Evolutionary conservation across 345 rosid genomes (phyloP), one percentile per base, ranked within the genome.

Genomic region (Populus deltoides): DNA sequence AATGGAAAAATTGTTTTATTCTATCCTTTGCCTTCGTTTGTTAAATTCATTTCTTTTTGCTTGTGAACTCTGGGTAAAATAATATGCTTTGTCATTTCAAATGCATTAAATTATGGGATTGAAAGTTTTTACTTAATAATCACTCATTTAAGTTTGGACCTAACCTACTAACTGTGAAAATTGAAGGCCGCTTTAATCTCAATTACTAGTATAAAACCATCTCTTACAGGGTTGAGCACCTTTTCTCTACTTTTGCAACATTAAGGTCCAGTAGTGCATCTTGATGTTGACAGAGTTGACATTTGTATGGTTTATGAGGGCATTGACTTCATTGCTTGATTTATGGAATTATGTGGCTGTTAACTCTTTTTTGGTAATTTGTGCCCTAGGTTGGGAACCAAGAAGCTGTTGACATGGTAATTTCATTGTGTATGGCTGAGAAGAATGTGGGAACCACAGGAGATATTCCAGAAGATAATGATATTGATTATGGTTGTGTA

Each of bases 321-420:
- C 31, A 20, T 59, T 38, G 36, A 27, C 4, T 65, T 17, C 24
- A 62, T 62, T 75, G 2, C 38, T 25, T 76, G 16, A 20, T 38
- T 68, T 72, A 47, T 47, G 51, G 1, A 12, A 47, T 47, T 47
- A 41, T 10, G 45, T 41, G 72, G 61, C 45, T 76, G 55, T 65
- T 78, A 74, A 77, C 25, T 75, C 70, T 25, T 18, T 49, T 33
- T 8, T 67, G 31, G 72, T 33, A 67, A 41, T 66, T 25, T 22
- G 72, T 39, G 66, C 72, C 59, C 20, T 81, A 88, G 92, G 93
- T 92, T 76, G 84, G 90, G 74, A 85, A 88, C 78, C 97, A 94
- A 83, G 97, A 94, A 83, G 94, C 91, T 10, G 79, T 92, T 71
- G 91, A 91, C 75, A 81, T 77, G 1, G 88, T 92, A 67, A 73